Percentiles rank a stretch among this genome's conserved stretches.
These are phyloP conservation scores for Thuidium tamariscinum DNA, from an alignment of 225 moss, liverwort and hornwort genomes.

Conservation along the genomic window DNA sequence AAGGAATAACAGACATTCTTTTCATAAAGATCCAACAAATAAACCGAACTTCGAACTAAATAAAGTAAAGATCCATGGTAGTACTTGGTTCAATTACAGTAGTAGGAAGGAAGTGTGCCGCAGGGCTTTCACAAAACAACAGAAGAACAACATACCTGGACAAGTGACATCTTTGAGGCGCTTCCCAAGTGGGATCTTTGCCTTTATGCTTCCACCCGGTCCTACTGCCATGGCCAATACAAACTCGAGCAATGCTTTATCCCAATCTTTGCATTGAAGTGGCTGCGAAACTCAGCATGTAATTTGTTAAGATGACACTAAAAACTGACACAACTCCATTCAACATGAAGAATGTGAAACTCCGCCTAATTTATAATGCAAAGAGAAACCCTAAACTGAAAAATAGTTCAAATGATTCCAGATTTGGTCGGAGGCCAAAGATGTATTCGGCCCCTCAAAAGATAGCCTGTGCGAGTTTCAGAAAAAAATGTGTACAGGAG, in stretches of 20 bases:
- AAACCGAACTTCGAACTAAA: not conserved
- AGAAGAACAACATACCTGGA: conserved; percentile 8
- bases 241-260: conserved; percentile 78
- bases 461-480: not conserved
- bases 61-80: not conserved
- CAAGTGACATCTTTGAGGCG: conserved; percentile 32
- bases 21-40: not conserved
- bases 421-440: not conserved
- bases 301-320: not conserved
- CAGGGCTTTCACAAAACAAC: not conserved
- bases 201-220: conserved; percentile 18
- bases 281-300: conserved; percentile 56
- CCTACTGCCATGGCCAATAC: conserved; percentile 48
- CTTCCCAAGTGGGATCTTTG: conserved; percentile 19
- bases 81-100: not conserved
- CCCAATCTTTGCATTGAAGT: conserved; percentile 86
- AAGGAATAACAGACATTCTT: not conserved
- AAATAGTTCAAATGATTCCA: not conserved
- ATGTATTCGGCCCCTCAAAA: not conserved
- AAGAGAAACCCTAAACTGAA: not conserved
- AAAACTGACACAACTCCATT: not conserved
- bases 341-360: not conserved
- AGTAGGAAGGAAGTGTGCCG: not conserved
- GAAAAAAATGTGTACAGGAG: not conserved
- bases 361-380: not conserved